Evolutionary conservation across 441 rosid species (phyloP).

Genomic region (Gossypium schwendimanii): DNA sequence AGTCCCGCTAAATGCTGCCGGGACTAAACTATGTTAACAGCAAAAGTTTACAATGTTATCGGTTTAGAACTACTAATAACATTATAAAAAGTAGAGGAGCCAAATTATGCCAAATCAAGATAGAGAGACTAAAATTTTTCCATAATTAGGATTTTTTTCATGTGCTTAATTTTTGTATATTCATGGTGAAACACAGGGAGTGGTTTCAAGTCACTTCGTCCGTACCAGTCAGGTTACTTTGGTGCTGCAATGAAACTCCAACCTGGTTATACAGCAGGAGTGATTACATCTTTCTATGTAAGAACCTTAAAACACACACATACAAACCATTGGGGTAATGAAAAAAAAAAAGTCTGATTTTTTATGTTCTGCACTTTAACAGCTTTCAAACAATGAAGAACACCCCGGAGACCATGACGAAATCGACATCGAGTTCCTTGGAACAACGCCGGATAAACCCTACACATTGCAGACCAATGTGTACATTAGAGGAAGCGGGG

Average conservation of each 20-base stretch:
- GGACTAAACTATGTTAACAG: no score
- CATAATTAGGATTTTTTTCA: no score
- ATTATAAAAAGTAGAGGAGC: no score
- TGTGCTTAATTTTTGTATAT: background rate
- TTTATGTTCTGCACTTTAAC: background rate
- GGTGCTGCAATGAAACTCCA: conserved; percentile 55
- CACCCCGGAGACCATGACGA: conserved; percentile 65
- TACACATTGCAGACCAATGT: conserved; percentile 64
- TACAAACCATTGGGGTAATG: background rate
- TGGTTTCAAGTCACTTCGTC: conserved; percentile 58
- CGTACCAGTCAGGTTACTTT: conserved; percentile 54
- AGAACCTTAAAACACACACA: background rate
- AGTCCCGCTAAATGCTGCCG: no score
- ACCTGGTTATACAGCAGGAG: conserved; percentile 59
- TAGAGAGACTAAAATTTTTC: no score
- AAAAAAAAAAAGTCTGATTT: no score
- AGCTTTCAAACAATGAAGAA: conserved; percentile 65
- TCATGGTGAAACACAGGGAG: conserved; percentile 37
- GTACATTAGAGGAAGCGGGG: conserved; percentile 67
- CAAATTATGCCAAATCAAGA: no score
- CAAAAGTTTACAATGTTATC: no score
- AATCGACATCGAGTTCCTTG: conserved; percentile 61
- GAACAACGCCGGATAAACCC: conserved; percentile 52
- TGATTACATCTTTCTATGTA: conserved; percentile 54
- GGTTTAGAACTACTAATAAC: no score